A percentile compares a stretch with the other conserved stretches of the same genome.
Conservation (phyloP, 2,329 filamentous ascomycete species). For the Penicillium janthinellum region DNA sequence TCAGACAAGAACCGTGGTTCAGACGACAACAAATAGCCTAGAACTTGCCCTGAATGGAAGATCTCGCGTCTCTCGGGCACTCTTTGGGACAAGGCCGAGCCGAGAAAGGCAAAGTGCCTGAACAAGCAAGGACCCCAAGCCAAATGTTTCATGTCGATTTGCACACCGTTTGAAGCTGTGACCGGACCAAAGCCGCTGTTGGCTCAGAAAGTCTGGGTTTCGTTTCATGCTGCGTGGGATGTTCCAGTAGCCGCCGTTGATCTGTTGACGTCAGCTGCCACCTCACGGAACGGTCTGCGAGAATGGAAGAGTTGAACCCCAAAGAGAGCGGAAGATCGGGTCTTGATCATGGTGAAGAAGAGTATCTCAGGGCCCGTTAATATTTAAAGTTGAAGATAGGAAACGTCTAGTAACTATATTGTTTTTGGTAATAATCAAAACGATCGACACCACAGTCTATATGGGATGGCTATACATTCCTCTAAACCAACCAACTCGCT, state of each 20-base stretch:
- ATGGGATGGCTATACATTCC: slow-evolving; percentile 11
- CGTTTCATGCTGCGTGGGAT: slow-evolving; percentile 19
- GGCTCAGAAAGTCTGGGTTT: slow-evolving; percentile 16
- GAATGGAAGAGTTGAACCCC: neutral
- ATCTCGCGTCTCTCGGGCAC: slow-evolving; percentile 8
- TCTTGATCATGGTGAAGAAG: neutral
- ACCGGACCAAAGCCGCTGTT: slow-evolving; percentile 5
- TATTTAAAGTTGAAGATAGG: neutral
- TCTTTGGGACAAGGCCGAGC: neutral
- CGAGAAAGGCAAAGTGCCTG: neutral
- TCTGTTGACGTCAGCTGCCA: slow-evolving; percentile 26
- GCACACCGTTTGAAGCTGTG: slow-evolving; percentile 12
- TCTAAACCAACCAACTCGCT: slow-evolving; percentile 10
- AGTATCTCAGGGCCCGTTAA: neutral
- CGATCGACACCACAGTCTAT: neutral
- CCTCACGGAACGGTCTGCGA: slow-evolving; percentile 8
- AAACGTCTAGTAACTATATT: neutral
- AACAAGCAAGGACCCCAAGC: neutral
- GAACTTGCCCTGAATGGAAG: neutral
- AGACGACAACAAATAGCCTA: slow-evolving; percentile 4
- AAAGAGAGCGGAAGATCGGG: neutral
- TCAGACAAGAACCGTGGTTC: neutral
- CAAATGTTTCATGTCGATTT: neutral
- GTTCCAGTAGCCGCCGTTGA: slow-evolving; percentile 27
- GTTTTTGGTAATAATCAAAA: neutral